A percentile compares a stretch with the other conserved stretches of the same genome.
Conservation (phyloP, 1,284 basidiomycete species). For the Rhodotorula sp. region DNA sequence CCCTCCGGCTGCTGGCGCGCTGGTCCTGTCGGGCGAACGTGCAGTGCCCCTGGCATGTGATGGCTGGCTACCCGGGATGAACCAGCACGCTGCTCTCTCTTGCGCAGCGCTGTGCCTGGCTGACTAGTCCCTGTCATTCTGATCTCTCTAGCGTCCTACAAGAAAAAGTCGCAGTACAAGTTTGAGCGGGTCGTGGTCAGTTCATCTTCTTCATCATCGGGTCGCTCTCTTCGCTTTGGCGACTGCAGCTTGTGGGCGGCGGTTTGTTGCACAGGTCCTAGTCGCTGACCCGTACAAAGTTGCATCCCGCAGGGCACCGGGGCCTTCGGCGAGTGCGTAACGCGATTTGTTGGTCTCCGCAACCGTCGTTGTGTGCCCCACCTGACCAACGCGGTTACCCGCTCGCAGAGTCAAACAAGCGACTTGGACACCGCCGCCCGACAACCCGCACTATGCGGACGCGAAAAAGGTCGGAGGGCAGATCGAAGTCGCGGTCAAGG, state of each 20-base stretch:
- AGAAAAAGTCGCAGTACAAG: conserved; percentile 34
- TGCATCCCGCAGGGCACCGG: conserved; percentile 16
- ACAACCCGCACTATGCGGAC: conserved; percentile 8
- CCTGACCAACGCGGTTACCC: not conserved
- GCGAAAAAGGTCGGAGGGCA: conserved; percentile 24
- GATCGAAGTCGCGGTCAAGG: conserved; percentile 40
- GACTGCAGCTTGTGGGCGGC: too few relatives aligned
- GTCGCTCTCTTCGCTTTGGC: not conserved
- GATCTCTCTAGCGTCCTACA: conserved; percentile 23
- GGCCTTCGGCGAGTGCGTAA: conserved; percentile 33
- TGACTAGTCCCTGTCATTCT: too few relatives aligned
- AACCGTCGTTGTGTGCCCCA: too few relatives aligned
- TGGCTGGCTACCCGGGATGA: not conserved
- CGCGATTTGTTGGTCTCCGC: not conserved
- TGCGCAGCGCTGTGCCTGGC: not conserved
- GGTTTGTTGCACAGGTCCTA: too few relatives aligned
- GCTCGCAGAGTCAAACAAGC: conserved; percentile 34
- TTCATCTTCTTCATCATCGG: not conserved
- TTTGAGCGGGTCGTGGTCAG: conserved; percentile 33
- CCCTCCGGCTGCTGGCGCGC: too few relatives aligned
- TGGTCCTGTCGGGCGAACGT: too few relatives aligned
- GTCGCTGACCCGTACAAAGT: too few relatives aligned
- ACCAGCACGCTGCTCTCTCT: not conserved
- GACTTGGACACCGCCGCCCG: conserved; percentile 28
- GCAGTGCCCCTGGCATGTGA: too few relatives aligned